These are phyloP conservation scores for Mucor indicus DNA, from an alignment of 371 early-diverging fungal species.

Conservation along the genomic window DNA sequence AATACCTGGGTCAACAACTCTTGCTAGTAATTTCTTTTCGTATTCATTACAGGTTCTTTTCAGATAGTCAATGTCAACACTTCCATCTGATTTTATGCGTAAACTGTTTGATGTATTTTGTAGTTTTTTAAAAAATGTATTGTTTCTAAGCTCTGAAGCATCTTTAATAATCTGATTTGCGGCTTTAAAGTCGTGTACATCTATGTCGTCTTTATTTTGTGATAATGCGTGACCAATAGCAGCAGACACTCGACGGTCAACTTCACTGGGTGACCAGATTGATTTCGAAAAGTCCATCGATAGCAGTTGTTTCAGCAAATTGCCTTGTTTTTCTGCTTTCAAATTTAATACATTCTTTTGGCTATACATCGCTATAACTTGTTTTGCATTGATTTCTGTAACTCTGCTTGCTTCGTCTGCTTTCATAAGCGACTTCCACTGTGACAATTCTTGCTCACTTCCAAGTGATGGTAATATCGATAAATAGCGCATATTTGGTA, in stretches of 20 bases:
- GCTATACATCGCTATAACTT: conserved; percentile 24
- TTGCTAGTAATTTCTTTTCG: conserved; percentile 55
- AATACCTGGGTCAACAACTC: conserved; percentile 69
- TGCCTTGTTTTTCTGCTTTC: background rate
- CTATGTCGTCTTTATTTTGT: conserved; percentile 11
- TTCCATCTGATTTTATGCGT: conserved; percentile 6
- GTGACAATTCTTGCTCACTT: conserved; percentile 3
- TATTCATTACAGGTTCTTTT: conserved; percentile 44
- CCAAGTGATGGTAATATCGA: conserved; percentile 21
- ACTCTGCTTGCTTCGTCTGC: conserved; percentile 33
- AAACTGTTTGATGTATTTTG: conserved; percentile 8
- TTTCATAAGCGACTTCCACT: conserved; percentile 24
- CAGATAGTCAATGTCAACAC: conserved; percentile 19
- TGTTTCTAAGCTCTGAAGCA: conserved; percentile 3
- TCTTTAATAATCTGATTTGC: conserved; percentile 24
- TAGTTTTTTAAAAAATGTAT: too few relatives aligned
- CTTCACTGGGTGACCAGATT: conserved; percentile 31
- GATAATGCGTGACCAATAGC: conserved; percentile 36
- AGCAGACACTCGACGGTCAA: conserved; percentile 33
- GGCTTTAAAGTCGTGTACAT: conserved; percentile 21
- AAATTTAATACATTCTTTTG: conserved; percentile 19
- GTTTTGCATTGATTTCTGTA: conserved; percentile 47
- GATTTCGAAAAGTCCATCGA: conserved; percentile 18
- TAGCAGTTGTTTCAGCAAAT: conserved; percentile 2
- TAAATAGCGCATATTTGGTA: conserved; percentile 25